Evolutionary conservation across 352 stramenopile genomes (phyloP).

Genomic region (Pythium coloratum): DNA sequence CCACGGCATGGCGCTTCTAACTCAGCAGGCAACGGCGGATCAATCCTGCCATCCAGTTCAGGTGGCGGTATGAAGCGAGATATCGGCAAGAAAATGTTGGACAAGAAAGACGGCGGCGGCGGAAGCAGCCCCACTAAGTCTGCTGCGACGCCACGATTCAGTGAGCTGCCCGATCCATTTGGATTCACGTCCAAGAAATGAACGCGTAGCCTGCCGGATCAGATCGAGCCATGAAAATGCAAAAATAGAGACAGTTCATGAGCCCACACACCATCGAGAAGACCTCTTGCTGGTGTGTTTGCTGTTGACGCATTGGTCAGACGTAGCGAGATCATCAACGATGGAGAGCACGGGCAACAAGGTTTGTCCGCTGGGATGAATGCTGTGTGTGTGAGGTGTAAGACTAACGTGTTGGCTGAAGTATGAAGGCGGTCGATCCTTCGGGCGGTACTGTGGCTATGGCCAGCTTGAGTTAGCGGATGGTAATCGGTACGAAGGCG

Average conservation of each 20-base stretch:
- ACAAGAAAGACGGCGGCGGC: conserved; percentile 36
- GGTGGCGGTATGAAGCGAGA: conserved; percentile 3
- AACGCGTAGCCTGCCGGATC: neutral
- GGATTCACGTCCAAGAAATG: conserved; percentile 64
- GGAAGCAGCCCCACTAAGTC: conserved; percentile 8
- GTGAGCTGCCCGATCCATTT: conserved; percentile 62
- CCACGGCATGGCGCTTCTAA: neutral
- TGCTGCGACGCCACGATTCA: conserved; percentile 15
- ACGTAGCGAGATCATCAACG: neutral
- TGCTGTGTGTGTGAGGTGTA: neutral
- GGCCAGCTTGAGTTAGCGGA: conserved; percentile 57
- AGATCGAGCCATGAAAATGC: neutral
- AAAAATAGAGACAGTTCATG: conserved; percentile 18
- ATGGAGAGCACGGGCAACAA: conserved; percentile 29
- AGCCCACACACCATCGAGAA: neutral
- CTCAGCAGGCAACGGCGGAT: conserved; percentile 1
- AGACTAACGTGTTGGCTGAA: conserved; percentile 12
- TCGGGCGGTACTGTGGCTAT: conserved; percentile 60
- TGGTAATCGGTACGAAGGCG: conserved; percentile 74
- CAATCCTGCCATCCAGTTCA: neutral
- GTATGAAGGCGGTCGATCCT: conserved; percentile 61
- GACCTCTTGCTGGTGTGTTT: neutral
- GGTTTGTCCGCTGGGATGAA: neutral
- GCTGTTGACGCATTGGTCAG: neutral
- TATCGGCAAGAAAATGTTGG: conserved; percentile 17